Percentiles rank a stretch among this genome's conserved stretches.
phyloP scores from a whole-genome alignment of 805 yeast genomes.

The Yarrowia sp. region DNA sequence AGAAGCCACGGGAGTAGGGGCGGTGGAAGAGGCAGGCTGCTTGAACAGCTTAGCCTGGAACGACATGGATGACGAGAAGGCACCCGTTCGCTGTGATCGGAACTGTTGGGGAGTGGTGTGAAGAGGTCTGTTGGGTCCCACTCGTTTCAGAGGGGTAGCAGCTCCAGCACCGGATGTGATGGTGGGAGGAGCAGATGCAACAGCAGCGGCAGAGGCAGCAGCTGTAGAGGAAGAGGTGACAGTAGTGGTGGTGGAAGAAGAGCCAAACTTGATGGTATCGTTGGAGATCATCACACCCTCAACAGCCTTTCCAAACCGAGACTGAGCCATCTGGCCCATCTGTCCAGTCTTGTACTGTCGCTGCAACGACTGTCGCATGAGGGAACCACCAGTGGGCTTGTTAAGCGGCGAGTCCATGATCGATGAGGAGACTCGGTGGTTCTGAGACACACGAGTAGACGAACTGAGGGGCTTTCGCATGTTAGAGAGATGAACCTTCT shows the following conservation, averaged over 20 bases:
- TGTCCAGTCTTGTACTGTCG: conserved; percentile 16
- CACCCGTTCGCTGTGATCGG: conserved; percentile 1
- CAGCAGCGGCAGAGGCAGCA: neutral
- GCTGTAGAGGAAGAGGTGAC: neutral
- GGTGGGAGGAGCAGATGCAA: neutral
- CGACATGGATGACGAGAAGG: conserved; percentile 13
- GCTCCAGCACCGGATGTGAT: neutral
- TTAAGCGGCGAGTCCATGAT: conserved; percentile 21
- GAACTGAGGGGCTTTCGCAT: conserved; percentile 14
- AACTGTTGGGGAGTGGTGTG: conserved; percentile 26
- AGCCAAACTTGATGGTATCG: conserved; percentile 36
- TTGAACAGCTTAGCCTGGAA: conserved; percentile 24
- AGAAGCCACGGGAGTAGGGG: neutral
- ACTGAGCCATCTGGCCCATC: conserved; percentile 10
- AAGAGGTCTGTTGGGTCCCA: conserved; percentile 18
- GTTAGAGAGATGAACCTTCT: conserved; percentile 19
- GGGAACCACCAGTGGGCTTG: neutral
- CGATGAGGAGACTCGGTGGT: neutral
- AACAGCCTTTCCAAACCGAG: conserved; percentile 1
- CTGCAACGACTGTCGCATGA: conserved; percentile 13
- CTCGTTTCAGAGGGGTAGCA: conserved; percentile 1
- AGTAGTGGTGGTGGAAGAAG: conserved; percentile 16
- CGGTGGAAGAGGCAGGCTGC: neutral
- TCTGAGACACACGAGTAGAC: neutral
- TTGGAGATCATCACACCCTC: conserved; percentile 28